Base-by-base conservation (phyloP, 164 flowering plant genomes). In the Piper betle region DNA sequence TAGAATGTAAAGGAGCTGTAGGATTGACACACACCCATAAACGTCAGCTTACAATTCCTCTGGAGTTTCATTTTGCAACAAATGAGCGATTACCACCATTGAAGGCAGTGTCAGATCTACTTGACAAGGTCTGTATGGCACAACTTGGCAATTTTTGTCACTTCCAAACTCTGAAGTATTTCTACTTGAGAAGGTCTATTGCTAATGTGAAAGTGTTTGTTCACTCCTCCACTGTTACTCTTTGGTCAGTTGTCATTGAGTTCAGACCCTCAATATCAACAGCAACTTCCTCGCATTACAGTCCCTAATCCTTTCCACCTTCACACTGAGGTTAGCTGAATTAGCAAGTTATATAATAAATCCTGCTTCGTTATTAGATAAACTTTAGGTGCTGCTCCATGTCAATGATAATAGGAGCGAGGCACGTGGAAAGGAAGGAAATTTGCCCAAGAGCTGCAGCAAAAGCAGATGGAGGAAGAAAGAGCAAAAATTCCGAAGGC, bases 1-100 rank as follows among this genome's bases (percentile, higher is more conserved):
- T 91, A 69, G 95, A 88, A 72, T 85, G 95, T 66, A 88, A 82
- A 80, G 99, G 97, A 13, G 94, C 78, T 4, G 52, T 88, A 66
- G 99, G 97, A 6, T 61, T 94, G 12, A 85, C 82, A 52, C 77
- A 84, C 65, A 82, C 82, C 61, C 52, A 62, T 61, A 94, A 91
- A 73, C 81, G 77, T 57, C 84, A 82, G 20, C 74, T 85, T 1
- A 94, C 99, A 1, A 65, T 64, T 55, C 96, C 99, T 57, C 83
- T 82, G 66, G 99, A 91, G 61, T 94, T 94, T 64, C 91, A 88
- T 67, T 94, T 94, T 68, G 93, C 93, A 48, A 88, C 87, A 18
- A 80, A 94, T 69, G 92, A 87, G 64, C 77, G 99, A 74, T 79
- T 85, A 55, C 84, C 91, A n/a, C 84, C 77, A 4, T 52, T 82